Percentiles rank a stretch among this genome's conserved stretches.
Evolutionary conservation across 345 rosid genomes (phyloP).

Genomic region (Pelargonium nanum): DNA sequence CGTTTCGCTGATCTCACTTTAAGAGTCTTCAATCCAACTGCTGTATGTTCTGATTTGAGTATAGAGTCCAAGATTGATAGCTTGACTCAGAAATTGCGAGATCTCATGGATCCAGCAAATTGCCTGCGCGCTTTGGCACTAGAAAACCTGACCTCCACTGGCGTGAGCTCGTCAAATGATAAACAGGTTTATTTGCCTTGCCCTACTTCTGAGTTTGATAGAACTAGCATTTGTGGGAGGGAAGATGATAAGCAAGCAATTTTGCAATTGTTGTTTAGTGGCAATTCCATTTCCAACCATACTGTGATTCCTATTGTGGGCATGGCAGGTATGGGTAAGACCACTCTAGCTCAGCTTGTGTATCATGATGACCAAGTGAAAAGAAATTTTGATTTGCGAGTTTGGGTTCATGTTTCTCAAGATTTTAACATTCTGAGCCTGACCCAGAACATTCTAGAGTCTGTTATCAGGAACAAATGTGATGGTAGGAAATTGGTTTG

Average conservation of each 20-base stretch:
- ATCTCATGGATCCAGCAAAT: too few species aligned
- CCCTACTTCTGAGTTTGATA: constrained; percentile 11
- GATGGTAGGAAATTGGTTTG: neutral
- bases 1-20: neutral
- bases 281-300: too few species aligned
- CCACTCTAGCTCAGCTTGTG: constrained; percentile 18
- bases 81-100: neutral
- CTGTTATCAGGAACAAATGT: neutral
- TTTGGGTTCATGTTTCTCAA: constrained; percentile 18
- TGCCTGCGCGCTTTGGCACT: neutral
- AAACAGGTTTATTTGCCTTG: too few species aligned
- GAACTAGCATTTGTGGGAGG: constrained; percentile 13
- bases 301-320: constrained; percentile 12
- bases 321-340: constrained; percentile 21
- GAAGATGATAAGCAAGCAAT: constrained; percentile 11
- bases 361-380: constrained; percentile 6
- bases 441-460: constrained; percentile 1
- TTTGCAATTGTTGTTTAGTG: neutral
- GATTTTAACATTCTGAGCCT: constrained; percentile 2
- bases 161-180: neutral
- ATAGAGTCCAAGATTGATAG: neutral
- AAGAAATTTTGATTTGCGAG: neutral
- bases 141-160: too few species aligned
- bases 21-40: neutral
- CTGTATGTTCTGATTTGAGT: neutral